Evolutionary conservation across 2,329 filamentous ascomycete genomes (phyloP), one percentile per base, ranked within the genome.

Genomic region (Magnaporthiopsis poae): DNA sequence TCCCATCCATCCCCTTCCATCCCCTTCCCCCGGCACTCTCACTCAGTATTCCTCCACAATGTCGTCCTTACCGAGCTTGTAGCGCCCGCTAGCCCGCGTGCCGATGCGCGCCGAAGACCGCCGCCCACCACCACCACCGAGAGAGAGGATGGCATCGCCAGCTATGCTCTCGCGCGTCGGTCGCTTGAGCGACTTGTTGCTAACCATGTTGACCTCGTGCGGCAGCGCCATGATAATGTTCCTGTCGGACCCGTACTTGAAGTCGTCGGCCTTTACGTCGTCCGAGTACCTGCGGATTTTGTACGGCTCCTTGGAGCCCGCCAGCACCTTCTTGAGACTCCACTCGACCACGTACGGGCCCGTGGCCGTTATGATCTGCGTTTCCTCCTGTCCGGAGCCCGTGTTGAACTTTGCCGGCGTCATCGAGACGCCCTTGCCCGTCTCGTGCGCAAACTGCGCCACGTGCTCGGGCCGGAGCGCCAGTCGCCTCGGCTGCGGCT

Each of bases 161-260:
- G 91, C 90, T 75, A 99, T 98, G 76, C 92, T 97, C 81, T 99
- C 92, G 56, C 95, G 83, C 0, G 95, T 98, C 1, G 94, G 92
- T 73, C 88, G 88, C 82, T 91, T 91, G 74, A 99, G 85, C 67
- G 87, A 89, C 72, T 89, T 86, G 77, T 94, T 93, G 62, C 89
- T 90, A 15, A 99, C 91, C 93, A 98, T 98, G 77, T 97, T 96
- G 71, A 99, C 95, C 77, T 98, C 93, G 75, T 99, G 96, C 2
- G 95, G 93, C 69, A 99, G 81, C 0, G 95, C 95, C 52, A 99
- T 94, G 73, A 99, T 96, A 72, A 99, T 92, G 73, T 97, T 97
- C 85, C 96, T 96, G 77, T 99, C 95, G 5, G 89, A 93, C 62
- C 94, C 94, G 74, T 92, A 99, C 73, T 95, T 92, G 87, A 99